These are phyloP conservation scores for Fistulifera pelliculosa DNA, from an alignment of 108 stramenopile genomes.

Conservation along the genomic window DNA sequence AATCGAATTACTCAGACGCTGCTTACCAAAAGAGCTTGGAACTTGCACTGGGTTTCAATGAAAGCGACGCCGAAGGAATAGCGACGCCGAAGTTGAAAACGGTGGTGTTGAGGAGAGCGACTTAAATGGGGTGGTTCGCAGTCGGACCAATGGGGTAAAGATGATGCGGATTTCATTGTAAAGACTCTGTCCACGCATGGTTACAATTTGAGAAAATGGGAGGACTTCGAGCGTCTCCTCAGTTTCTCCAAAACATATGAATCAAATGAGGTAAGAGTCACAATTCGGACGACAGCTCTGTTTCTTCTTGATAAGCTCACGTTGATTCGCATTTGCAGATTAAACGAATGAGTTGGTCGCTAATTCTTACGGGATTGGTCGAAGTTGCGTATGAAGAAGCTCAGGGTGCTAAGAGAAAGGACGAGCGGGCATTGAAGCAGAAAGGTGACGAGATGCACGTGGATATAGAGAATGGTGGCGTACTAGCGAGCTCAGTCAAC, in stretches of 20 bases:
- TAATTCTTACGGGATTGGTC: constrained; percentile 38
- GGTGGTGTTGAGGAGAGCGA: constrained; percentile 36
- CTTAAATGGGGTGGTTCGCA: constrained; percentile 42
- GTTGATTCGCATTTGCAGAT: constrained; percentile 17
- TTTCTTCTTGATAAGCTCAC: neutral
- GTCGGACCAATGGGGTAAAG: constrained; percentile 30
- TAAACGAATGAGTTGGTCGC: constrained; percentile 65
- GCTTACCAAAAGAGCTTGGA: constrained; percentile 30
- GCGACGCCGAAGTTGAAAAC: constrained; percentile 23
- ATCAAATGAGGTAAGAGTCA: too few relatives aligned
- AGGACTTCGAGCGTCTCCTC: constrained; percentile 18
- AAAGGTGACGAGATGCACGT: neutral
- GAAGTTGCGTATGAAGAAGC: constrained; percentile 47
- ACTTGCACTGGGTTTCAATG: constrained; percentile 11
- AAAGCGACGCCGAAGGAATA: constrained; percentile 22
- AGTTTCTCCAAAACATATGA: too few relatives aligned
- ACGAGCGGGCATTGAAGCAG: neutral
- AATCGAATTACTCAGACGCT: constrained; percentile 56
- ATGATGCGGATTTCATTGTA: constrained; percentile 43
- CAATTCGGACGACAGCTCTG: too few relatives aligned
- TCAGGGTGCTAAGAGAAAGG: neutral
- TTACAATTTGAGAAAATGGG: constrained; percentile 33
- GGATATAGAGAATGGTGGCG: too few relatives aligned
- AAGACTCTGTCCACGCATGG: constrained; percentile 40
- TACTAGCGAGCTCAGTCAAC: too few relatives aligned